Base-by-base conservation (phyloP, 345 rosid species). In the Nasturtium officinale region DNA sequence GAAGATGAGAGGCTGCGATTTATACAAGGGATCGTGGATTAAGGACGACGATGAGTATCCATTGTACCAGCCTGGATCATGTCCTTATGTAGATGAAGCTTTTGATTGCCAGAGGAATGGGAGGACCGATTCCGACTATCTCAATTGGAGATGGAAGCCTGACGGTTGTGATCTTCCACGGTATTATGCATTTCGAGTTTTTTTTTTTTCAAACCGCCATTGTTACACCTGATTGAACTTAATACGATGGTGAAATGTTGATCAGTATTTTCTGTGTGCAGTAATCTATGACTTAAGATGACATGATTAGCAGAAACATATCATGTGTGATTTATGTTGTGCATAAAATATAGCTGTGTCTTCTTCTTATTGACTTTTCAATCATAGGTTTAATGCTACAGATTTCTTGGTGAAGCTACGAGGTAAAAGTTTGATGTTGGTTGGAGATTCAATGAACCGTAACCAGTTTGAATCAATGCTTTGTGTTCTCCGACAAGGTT, bases 401-500 rank as follows among this genome's bases (percentile, higher is more conserved):
- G 96, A 95, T 85, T 89, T 91, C 82, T 86, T 95, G 87, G 84
- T 61, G 79, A 89, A 87, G 77, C 77, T 95, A 51, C 76, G 90
- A 77, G 96, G 97, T 59, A 91, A 95, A 79, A 86, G 83, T 73
- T 78, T 91, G 74, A 81, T 89, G 91, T 80, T 94, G 75, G 91
- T 94, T 78, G 99, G 99, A 40, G 99, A 94, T 67, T 94, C 99
- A 55, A 85, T 94, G 96, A 94, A 91, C 66, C 87, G 96, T 25
- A 91, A 94, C 82, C 91, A 89, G 83, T 91, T 89, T 67, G 97
- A 94, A 77, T 94, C 99, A 6, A 72, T 91, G 61, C 80, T 89
- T n/a, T 94, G 99, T 71, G 83, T 94, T 74, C 92, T 94, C 13
- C 96, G 83, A 21, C 87, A 86, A 80, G 92, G 93, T 74, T 77